Percentiles rank a stretch among this genome's conserved stretches.
Conservation (phyloP, 2,329 filamentous ascomycete species). For the Lasiodiplodia sp. region DNA sequence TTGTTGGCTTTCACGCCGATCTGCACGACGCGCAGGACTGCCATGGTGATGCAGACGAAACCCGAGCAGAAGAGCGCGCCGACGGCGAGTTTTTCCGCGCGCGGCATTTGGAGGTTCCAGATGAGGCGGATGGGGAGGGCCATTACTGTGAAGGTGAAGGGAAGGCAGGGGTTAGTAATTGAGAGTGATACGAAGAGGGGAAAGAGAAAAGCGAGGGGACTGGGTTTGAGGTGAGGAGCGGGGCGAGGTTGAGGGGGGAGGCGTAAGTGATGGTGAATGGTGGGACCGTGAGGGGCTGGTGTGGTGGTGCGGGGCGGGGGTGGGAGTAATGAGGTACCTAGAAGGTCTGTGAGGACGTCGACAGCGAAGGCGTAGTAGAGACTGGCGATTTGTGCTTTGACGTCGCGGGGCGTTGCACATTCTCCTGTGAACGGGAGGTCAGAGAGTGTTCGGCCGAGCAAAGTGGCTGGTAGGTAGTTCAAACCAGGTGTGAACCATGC, state of each 20-base stretch:
- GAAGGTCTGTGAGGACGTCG: slow-evolving; percentile 46
- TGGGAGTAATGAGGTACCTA: slow-evolving; percentile 36
- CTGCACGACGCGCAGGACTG: slow-evolving; percentile 42
- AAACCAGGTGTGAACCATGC: slow-evolving; percentile 44
- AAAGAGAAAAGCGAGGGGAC: too few species aligned
- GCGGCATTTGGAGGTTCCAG: slow-evolving; percentile 46
- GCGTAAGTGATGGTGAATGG: too few species aligned
- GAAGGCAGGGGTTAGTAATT: background rate
- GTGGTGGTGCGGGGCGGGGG: too few species aligned
- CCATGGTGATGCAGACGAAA: slow-evolving; percentile 39
- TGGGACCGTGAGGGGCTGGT: too few species aligned
- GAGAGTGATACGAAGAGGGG: background rate
- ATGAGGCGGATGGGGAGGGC: slow-evolving; percentile 47
- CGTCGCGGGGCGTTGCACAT: slow-evolving; percentile 40
- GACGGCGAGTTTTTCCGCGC: slow-evolving; percentile 44
- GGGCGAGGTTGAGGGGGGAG: too few species aligned
- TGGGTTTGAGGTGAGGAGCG: slow-evolving; percentile 40
- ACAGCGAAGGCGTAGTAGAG: slow-evolving; percentile 47
- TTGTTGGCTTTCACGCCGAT: slow-evolving; percentile 41
- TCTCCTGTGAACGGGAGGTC: slow-evolving; percentile 27
- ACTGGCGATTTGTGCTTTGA: slow-evolving; percentile 42
- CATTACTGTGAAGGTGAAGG: slow-evolving; percentile 42
- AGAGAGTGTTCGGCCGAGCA: background rate
- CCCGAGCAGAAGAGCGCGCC: slow-evolving; percentile 39
- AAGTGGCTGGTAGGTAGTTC: background rate